Evolutionary conservation across 2,329 filamentous ascomycete species (phyloP), one percentile per base, ranked within the genome.

Genomic region (Penicillium sp.): DNA sequence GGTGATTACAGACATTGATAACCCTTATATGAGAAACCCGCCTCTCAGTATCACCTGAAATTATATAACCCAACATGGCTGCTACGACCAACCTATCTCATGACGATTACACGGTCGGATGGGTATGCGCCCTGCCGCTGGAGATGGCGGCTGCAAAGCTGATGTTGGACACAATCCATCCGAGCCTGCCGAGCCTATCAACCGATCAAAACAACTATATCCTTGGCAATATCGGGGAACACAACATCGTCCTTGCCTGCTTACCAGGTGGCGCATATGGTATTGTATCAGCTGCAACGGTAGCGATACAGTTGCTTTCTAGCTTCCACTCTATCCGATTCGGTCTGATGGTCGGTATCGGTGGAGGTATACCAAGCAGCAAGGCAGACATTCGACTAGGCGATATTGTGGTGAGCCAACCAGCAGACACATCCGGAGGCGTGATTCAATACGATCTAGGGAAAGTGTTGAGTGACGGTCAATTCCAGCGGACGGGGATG

Each of bases 161-260:
- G 6, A 27, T 27, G 25, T 8, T 27, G 7, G 25, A 27, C 7
- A 1, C 25, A 6, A 27, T 27, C 7, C 6, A 27, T 6, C 25
- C 25, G 25, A 27, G 25, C 7, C 25, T 62, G 21, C 53, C 54
- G 1, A 39, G 57, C 13, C 57, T 10, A 4, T 13, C 53, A 7
- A 61, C 25, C 1, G 65, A 67, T 21, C 55, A 56, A 21, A 68
- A 64, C 39, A 53, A 27, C 1, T 67, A 68, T 36, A 63, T 57
- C 4, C 33, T 67, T 2, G 66, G 66, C 29, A 57, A 13, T 9
- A 68, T 68, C n/a, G 55, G 55, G 3, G 35, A 58, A 5, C 63
- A 68, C 44, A 67, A 68, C 27, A n/a, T 69, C 10, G 63, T 66
- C 3, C 60, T 68, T 57, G 57, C 53, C 7, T 49, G 59, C 36